phyloP scores from a whole-genome alignment of 1,284 basidiomycete species.

The Moniliophthora roreri region DNA sequence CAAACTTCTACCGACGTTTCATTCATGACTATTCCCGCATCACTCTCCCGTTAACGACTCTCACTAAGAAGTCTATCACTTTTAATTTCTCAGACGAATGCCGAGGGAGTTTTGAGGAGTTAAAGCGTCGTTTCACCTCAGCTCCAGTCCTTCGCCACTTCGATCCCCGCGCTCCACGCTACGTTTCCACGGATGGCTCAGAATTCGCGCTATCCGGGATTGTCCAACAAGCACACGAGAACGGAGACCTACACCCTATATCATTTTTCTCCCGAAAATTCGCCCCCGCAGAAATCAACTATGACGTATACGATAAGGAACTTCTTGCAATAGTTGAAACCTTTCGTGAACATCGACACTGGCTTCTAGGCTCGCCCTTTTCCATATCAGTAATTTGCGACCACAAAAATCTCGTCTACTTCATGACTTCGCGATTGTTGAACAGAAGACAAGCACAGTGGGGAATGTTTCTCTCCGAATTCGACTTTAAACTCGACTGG shows the following conservation, averaged over 20 bases:
- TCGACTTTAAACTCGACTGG: conserved; percentile 29
- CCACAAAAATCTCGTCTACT: too few species aligned
- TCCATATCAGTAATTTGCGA: background rate
- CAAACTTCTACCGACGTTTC: conserved; percentile 34
- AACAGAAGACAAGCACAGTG: too few species aligned
- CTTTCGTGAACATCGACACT: background rate
- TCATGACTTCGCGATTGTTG: too few species aligned
- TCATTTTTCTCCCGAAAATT: too few species aligned
- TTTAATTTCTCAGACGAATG: too few species aligned
- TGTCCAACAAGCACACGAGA: too few species aligned
- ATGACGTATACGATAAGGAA: too few species aligned
- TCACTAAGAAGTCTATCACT: conserved; percentile 7
- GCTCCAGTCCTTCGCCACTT: conserved; percentile 8
- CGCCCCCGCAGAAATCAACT: too few species aligned
- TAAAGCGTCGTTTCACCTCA: conserved; percentile 1
- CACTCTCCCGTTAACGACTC: conserved; percentile 14
- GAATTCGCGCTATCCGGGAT: too few species aligned
- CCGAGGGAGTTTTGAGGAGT: conserved; percentile 1
- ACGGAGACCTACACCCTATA: too few species aligned
- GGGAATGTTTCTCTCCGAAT: too few species aligned
- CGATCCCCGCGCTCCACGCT: conserved; percentile 30
- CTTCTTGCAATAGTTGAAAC: too few species aligned
- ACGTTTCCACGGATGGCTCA: conserved; percentile 22
- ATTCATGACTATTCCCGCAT: conserved; percentile 30
- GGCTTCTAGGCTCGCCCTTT: background rate